Evolutionary conservation across 805 yeast genomes (phyloP), one percentile per base, ranked within the genome.

Genomic region (Metschnikowia similis): DNA sequence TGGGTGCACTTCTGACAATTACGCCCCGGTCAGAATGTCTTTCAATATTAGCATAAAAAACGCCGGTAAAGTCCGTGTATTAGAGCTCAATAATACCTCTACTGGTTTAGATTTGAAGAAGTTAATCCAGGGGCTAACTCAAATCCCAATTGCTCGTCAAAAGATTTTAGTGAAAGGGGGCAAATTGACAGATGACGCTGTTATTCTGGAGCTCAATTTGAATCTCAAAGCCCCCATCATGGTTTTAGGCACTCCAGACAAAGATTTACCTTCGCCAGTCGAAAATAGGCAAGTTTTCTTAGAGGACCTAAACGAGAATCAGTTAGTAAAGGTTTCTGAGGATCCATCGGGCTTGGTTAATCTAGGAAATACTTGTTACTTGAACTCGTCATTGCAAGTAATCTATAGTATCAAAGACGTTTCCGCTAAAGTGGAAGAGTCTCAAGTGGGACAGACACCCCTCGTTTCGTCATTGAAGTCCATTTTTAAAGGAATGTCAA

Each of bases 201-300:
- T 75, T 35, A 67, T 88, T 47, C 62, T 71, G 9, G 57, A 69
- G 4, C 73, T 86, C 46, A 78, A 75, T 27, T 63, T 91, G 54
- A 87, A 85, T 60, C 75, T 80, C 21, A 81, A 80, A 32, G 87
- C 85, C 56, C 73, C 81, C 11, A 74, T 92, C 21, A 87, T 94
- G 96, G 88, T 94, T 50, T 75, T 94, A 49, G 99, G 99, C 26
- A 85, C 97, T 1, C 92, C 96, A 2, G 94, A 87, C 48, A 74
- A 77, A 50, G 80, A 78, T 49, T 69, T 82, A 47, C 81, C 79
- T 34, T 48, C 60, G 3, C 76, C 79, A 34, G 87, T 87, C 11
- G 74, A 74, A 11, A 76, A 72, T 10, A 74, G 77, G 51, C 75
- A 73, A 44, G 81, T 80, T 29, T 87, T 88, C 55, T 65, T 84